Percentiles rank a stretch among this genome's conserved stretches.
These are phyloP conservation scores for Podosphaera fusca DNA, from an alignment of 2,329 filamentous ascomycete species.

Conservation along the genomic window DNA sequence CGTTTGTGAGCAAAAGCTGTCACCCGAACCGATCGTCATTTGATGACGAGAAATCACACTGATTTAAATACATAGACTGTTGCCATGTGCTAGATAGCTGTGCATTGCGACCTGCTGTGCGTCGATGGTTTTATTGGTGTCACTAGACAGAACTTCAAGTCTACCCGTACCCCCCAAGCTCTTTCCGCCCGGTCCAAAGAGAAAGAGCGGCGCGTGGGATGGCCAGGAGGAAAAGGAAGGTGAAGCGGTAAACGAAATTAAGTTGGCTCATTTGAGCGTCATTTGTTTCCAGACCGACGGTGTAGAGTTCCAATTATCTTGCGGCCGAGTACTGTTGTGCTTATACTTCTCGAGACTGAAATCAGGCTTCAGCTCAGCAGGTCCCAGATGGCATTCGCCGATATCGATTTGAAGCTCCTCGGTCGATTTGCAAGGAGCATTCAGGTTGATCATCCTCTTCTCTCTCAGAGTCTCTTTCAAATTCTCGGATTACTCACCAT, in stretches of 20 bases:
- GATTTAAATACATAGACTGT: no score
- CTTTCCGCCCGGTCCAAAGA: no score
- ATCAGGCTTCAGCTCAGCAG: neutral
- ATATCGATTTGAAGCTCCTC: slow-evolving; percentile 94
- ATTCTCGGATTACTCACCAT: slow-evolving; percentile 77
- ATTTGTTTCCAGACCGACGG: neutral
- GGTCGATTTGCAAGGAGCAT: slow-evolving; percentile 68
- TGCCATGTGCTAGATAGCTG: no score
- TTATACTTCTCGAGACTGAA: neutral
- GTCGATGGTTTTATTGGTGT: neutral
- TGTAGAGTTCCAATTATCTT: neutral
- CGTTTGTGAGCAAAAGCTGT: no score
- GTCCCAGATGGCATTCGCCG: slow-evolving; percentile 64
- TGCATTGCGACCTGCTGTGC: neutral
- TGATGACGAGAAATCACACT: neutral
- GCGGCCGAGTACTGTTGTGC: neutral
- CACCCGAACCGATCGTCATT: no score
- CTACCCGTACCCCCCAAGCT: no score
- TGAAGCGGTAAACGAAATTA: neutral
- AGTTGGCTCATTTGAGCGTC: neutral
- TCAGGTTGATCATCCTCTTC: slow-evolving; percentile 50
- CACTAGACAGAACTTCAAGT: no score
- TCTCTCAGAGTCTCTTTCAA: slow-evolving; percentile 70
- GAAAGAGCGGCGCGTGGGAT: no score
- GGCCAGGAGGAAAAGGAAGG: no score